phyloP scores from a whole-genome alignment of 306 rosid species.

The Lathyrus oleraceus region DNA sequence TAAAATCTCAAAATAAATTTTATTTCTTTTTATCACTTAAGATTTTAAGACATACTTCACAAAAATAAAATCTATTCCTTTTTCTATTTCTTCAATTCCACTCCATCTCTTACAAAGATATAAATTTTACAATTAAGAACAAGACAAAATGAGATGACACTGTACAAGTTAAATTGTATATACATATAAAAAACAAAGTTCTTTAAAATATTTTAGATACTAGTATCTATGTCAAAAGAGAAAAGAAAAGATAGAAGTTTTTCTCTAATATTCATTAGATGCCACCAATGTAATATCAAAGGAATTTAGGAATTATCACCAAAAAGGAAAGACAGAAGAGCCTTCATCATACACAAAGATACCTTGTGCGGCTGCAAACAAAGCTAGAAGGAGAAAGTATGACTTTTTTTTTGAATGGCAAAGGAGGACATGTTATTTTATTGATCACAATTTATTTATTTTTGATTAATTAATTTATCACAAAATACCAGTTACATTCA shows the following conservation, averaged over 20 bases:
- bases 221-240: not conserved
- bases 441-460: not conserved
- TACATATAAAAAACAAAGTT: no score
- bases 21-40: no score
- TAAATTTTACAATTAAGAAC: no score
- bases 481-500: constrained; percentile 1
- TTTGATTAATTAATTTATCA: no score
- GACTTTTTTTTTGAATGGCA: not conserved
- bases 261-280: not conserved
- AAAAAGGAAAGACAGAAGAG: not conserved
- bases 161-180: no score
- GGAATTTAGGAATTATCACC: not conserved
- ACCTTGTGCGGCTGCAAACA: not conserved
- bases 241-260: not conserved
- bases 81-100: no score
- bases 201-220: no score
- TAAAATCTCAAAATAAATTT: no score
- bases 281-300: constrained; percentile 18
- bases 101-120: no score
- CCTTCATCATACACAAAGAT: not conserved
- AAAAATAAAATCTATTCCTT: no score
- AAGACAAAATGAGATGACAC: no score
- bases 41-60: no score
- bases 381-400: not conserved
- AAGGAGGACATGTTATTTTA: constrained; percentile 6